Evolutionary conservation across 140 eudicot genomes (phyloP), one percentile per base, ranked within the genome.

Genomic region (Cichorium intybus): DNA sequence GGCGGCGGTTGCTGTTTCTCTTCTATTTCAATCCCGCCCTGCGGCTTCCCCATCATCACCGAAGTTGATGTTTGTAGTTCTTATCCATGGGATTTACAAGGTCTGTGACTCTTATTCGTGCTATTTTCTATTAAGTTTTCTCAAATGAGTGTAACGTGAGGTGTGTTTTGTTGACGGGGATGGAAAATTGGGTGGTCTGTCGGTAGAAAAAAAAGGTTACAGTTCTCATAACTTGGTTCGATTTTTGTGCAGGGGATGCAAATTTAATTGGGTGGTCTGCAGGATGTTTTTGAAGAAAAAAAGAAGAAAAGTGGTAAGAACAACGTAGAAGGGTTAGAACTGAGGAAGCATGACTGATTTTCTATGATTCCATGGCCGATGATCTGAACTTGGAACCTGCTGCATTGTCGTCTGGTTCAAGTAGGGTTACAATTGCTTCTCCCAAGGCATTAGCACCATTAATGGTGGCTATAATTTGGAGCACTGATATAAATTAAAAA

Each of bases 211-310:
- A 10, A 21, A 51, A 52, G 22, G 22, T 23, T 23, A 24, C 35
- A n/a, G 16, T 7, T 15, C 39, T 53, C 51, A 53, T 23, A 37
- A 62, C 39, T 26, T 24, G 3, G 53, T 51, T 46, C 1, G 11
- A 52, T 9, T 20, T 34, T 22, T 70, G 3, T 56, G 70, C 74
- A 77, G 78, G 82, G 68, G 11, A 23, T 60, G 81, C 88, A 75
- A 48, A 84, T n/a, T n/a, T n/a, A n/a, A 79, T 11, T 93, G 95
- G 99, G 95, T 93, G 60, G 76, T 93, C n/a, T 93, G 97, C 83
- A 82, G 90, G 6, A 76, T 93, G 63, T 93, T 88, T 37, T 52
- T 83, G 65, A 93, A 93, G 80, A 93, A 76, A 68, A 75, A 73
- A 20, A 48, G 17, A 3, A 57, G n/a, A 59, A 28, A 4, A 58